These are phyloP conservation scores for Suillus subaureus DNA, from an alignment of 768 basidiomycete species.

Conservation along the genomic window DNA sequence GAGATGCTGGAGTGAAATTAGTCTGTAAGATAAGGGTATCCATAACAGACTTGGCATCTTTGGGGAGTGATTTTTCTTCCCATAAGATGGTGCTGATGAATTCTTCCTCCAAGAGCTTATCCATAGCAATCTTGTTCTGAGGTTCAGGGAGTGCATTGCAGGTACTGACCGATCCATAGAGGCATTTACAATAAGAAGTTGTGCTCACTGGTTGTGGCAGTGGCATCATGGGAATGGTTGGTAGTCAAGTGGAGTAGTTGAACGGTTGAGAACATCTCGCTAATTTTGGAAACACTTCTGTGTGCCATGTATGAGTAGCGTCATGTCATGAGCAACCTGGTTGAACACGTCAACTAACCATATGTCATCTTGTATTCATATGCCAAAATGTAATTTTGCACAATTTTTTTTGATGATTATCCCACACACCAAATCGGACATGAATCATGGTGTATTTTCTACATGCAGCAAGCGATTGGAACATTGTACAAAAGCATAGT, in stretches of 20 bases:
- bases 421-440: no score
- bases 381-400: no score
- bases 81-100: neutral
- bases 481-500: no score
- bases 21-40: neutral
- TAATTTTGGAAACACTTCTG: neutral
- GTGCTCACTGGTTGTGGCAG: neutral
- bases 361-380: no score
- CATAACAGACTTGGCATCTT: neutral
- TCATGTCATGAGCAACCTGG: neutral
- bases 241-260: neutral
- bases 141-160: neutral
- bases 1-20: neutral
- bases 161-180: neutral
- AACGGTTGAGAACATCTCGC: neutral
- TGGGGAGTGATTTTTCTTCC: neutral
- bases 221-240: neutral
- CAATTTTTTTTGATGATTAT: no score
- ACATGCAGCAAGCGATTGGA: no score
- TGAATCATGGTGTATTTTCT: no score
- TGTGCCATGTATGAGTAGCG: neutral
- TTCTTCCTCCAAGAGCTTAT: neutral
- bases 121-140: neutral
- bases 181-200: neutral
- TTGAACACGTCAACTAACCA: no score